Evolutionary conservation across 2,329 filamentous ascomycete species (phyloP), one percentile per base, ranked within the genome.

Genomic region (Nannizziopsis barbatae): DNA sequence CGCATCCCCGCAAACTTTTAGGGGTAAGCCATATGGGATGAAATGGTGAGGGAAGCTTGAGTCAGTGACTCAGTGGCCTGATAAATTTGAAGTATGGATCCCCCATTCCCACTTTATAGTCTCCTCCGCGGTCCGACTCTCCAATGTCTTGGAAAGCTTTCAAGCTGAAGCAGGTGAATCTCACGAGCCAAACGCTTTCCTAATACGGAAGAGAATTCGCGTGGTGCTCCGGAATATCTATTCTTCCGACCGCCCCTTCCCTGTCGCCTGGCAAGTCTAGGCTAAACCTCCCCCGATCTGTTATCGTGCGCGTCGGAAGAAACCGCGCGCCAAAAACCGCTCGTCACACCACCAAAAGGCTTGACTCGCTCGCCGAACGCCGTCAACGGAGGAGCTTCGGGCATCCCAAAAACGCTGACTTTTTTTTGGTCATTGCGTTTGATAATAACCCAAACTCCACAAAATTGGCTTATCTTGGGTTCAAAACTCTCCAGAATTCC

Each of bases 361-460:
- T 14, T 14, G 35, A 12, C 12, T 12, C 33, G 33, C 15, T 14
- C n/a, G 35, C 35, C 17, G 14, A 37, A 15, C 35, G 35, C 35
- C 14, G 35, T 37, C 35, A 37, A 37, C 35, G 22, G 22, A 27
- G 22, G 22, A 27, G 41, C 30, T 27, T 14, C n/a, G 14, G 35
- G 35, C 9, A 37, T 8, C n/a, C 17, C 35, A 6, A 37, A 17
- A 8, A 7, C 35, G n/a, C 12, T 17, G 17, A 37, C 35, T 8
- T 7, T 15, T 39, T 39, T 39, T 22, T 22, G 22, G 45, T 47
- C 45, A 47, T 47, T 47, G 45, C 15, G 37, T 33, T 47, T 47
- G 38, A 33, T 47, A 40, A 47, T 47, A 20, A 32, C 22, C 22
- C 22, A 27, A 27, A 27, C 22, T 27, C 22, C 22, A 27, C 22